phyloP scores from a whole-genome alignment of 495 filamentous ascomycete species.

The Aspergillus ellipticus region DNA sequence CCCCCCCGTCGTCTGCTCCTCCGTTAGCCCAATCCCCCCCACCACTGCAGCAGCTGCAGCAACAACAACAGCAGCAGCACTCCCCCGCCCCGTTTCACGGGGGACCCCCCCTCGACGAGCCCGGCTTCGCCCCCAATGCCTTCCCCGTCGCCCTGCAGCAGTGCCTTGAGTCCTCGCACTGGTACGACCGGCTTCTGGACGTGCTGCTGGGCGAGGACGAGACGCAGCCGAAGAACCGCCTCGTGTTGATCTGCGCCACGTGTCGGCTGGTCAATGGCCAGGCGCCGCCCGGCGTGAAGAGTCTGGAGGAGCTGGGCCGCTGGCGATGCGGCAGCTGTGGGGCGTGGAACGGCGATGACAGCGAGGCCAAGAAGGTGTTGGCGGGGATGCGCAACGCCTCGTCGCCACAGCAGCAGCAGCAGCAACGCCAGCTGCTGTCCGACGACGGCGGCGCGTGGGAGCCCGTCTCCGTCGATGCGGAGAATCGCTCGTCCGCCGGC shows the following conservation, averaged over 20 bases:
- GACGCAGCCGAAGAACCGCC: conserved; percentile 82
- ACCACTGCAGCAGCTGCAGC: conserved; percentile 7
- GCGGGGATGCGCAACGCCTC: conserved; percentile 26
- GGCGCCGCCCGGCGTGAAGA: conserved; percentile 81
- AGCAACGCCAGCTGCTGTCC: not conserved
- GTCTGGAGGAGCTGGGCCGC: conserved; percentile 71
- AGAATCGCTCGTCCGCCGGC: conserved; percentile 16
- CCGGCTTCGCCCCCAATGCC: conserved; percentile 61
- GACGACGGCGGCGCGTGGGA: conserved; percentile 19
- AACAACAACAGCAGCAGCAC: not conserved
- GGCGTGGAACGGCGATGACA: conserved; percentile 77
- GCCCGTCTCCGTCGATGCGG: conserved; percentile 19
- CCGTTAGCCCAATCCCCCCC: too few relatives aligned
- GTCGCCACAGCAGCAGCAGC: too few relatives aligned
- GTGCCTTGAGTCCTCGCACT: conserved; percentile 56
- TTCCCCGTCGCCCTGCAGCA: conserved; percentile 42
- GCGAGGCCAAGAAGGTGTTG: conserved; percentile 63
- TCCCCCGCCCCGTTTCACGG: conserved; percentile 6
- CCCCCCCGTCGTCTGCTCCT: too few relatives aligned
- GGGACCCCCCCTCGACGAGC: conserved; percentile 21
- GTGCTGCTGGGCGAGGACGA: conserved; percentile 94
- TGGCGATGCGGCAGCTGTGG: conserved; percentile 90
- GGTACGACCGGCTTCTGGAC: conserved; percentile 94
- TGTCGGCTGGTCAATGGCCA: conserved; percentile 95
- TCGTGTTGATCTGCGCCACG: conserved; percentile 77